phyloP scores from a whole-genome alignment of 1,139 yeast species.

The Yarrowia galli region DNA sequence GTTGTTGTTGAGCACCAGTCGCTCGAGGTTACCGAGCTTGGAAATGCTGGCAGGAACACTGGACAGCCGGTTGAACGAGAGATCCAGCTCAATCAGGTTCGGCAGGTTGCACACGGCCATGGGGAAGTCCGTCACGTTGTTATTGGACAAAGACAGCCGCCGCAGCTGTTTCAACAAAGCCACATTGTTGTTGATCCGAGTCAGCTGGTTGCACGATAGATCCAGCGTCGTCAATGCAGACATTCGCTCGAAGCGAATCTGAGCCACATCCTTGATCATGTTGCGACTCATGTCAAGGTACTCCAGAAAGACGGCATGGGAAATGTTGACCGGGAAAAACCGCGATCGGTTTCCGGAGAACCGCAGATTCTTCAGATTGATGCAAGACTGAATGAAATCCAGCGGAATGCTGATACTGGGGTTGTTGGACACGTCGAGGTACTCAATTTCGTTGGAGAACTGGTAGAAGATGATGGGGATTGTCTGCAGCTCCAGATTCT shows the following conservation, averaged over 20 bases:
- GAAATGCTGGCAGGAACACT: slow-evolving; percentile 69
- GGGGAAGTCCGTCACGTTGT: slow-evolving; percentile 74
- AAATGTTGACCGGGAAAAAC: slow-evolving; percentile 73
- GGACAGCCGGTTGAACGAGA: slow-evolving; percentile 79
- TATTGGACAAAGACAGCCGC: slow-evolving; percentile 78
- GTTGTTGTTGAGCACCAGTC: slow-evolving; percentile 79
- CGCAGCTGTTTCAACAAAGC: slow-evolving; percentile 63
- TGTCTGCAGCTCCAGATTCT: slow-evolving; percentile 77
- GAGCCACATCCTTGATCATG: slow-evolving; percentile 48
- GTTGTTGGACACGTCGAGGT: slow-evolving; percentile 83
- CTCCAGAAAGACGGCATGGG: slow-evolving; percentile 72
- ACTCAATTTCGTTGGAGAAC: slow-evolving; percentile 81
- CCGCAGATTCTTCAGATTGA: slow-evolving; percentile 68
- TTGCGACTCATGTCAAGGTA: slow-evolving; percentile 65
- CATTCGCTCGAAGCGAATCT: slow-evolving; percentile 48
- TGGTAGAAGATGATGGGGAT: slow-evolving; percentile 85
- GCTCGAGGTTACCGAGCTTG: slow-evolving; percentile 64
- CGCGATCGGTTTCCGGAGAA: slow-evolving; percentile 79
- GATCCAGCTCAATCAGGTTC: slow-evolving; percentile 70
- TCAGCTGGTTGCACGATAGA: slow-evolving; percentile 75
- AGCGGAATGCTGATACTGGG: slow-evolving; percentile 84
- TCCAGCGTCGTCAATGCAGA: slow-evolving; percentile 47
- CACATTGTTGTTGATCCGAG: slow-evolving; percentile 68
- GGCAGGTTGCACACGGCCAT: slow-evolving; percentile 69
- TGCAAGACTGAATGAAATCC: slow-evolving; percentile 85